A percentile compares a stretch with the other conserved stretches of the same genome.
Conservation (phyloP, 768 basidiomycete genomes). For the Leccinum broughii region DNA sequence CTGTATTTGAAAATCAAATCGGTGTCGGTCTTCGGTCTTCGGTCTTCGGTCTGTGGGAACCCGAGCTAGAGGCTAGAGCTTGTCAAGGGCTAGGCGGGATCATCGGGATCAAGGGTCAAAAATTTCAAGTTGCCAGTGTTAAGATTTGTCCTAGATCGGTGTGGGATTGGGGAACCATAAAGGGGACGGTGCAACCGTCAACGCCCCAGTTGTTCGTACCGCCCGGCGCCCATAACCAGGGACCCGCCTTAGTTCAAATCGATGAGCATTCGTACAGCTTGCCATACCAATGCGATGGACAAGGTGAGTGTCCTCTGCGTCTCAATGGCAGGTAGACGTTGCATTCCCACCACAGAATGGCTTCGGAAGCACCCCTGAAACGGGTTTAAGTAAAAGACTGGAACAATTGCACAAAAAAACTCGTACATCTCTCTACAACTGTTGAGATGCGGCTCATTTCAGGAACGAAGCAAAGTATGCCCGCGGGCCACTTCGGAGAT, state of each 20-base stretch:
- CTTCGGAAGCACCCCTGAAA: neutral
- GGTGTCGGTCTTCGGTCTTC: slow-evolving; percentile 3
- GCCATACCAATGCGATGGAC: neutral
- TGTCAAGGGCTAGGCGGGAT: slow-evolving; percentile 1
- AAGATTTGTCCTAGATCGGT: slow-evolving; percentile 1
- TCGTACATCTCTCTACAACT: neutral
- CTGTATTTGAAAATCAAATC: slow-evolving; percentile 23
- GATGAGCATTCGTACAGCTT: neutral
- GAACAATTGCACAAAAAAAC: neutral
- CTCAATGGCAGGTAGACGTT: neutral
- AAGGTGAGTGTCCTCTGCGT: neutral
- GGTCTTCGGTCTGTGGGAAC: neutral
- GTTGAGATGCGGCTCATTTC: neutral
- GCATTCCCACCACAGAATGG: neutral
- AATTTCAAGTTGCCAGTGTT: neutral
- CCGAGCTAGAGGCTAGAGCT: neutral
- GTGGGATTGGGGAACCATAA: neutral
- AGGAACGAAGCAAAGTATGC: neutral
- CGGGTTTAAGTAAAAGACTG: neutral
- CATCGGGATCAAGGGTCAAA: neutral
- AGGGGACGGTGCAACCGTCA: neutral
- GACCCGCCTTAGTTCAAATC: neutral
- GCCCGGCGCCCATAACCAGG: neutral
- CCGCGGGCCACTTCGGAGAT: neutral
- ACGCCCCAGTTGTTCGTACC: neutral